Evolutionary conservation across 345 rosid species (phyloP), one percentile per base, ranked within the genome.

Genomic region (Eucalyptus cloeziana): DNA sequence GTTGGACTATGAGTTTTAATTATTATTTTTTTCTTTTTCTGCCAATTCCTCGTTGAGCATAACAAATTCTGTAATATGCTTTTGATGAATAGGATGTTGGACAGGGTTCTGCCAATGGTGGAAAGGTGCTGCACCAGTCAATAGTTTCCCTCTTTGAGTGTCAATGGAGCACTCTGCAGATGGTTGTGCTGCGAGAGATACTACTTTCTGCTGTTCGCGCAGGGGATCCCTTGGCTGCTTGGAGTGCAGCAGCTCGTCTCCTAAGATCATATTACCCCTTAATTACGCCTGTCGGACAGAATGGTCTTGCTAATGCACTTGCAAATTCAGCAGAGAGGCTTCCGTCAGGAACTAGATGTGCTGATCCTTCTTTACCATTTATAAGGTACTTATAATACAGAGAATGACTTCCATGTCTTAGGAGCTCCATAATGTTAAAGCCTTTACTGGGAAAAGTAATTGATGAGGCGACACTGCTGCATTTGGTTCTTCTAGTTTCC

Each of bases 161-260:
- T 88, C 99, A 96, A 83, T 98, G 99, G 99, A 97, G 99, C 95
- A 96, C 96, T 40, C 94, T 98, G 92, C 99, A 97, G 94, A 98
- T 98, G 99, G 99, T 98, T 92, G 99, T 98, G 87, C 93, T 98
- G 87, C 94, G 99, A 92, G 99, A 98, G 95, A 96, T 98, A 95
- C 92, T 97, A 90, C 94, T 97, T 87, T 97, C 99, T 92, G 96
- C 99, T 91, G 98, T 96, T 94, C 96, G 99, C 86, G 99, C 99
- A 49, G 98, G 97, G 91, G 99, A 98, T 93, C 99, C 99, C 91
- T 96, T 97, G 91, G 94, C 96, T 90, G 99, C 99, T 9, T 97
- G 99, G 99, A 97, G 99, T 87, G 99, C 99, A 88, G 99, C 99
- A 91, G 99, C 99, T 56, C 95, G 99, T 91, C 95, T 98, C 49